phyloP scores from a whole-genome alignment of 192 early-diverging fungal species.

The Backusella tarrabulga region DNA sequence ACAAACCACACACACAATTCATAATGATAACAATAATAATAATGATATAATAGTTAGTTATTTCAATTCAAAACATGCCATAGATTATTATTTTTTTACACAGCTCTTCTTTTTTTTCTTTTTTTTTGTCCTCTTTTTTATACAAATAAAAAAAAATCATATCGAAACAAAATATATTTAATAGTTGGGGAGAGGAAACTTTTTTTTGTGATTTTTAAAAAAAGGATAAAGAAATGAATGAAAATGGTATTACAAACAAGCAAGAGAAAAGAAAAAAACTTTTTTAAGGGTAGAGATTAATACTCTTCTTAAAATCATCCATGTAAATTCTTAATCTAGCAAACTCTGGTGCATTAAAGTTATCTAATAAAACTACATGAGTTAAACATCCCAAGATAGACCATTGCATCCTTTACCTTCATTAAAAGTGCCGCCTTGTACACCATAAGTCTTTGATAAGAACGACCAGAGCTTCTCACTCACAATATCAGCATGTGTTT shows the following conservation, averaged over 20 bases:
- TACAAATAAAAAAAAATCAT: background rate
- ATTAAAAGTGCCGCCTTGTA: conserved; percentile 26
- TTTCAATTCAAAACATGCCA: too few species aligned
- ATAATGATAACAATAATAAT: too few species aligned
- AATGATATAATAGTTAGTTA: too few species aligned
- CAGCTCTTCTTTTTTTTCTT: background rate
- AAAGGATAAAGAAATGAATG: background rate
- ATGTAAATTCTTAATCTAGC: conserved; percentile 23
- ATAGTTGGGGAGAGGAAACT: background rate
- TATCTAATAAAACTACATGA: conserved; percentile 6
- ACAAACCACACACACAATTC: too few species aligned
- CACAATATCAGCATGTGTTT: conserved; percentile 36
- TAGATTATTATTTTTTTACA: too few species aligned
- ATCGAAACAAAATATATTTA: background rate
- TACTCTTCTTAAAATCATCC: conserved; percentile 29
- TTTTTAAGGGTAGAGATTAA: conserved; percentile 24
- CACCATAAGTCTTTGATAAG: conserved; percentile 29
- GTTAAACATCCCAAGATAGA: too few species aligned
- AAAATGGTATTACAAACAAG: conserved; percentile 8
- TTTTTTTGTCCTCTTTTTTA: background rate
- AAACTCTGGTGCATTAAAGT: conserved; percentile 22
- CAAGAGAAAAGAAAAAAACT: background rate
- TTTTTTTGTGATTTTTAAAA: background rate
- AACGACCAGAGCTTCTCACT: conserved; percentile 31
- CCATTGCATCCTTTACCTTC: conserved; percentile 20